These are phyloP conservation scores for Ustulina deusta DNA, from an alignment of 2,329 filamentous ascomycete genomes.

Conservation along the genomic window DNA sequence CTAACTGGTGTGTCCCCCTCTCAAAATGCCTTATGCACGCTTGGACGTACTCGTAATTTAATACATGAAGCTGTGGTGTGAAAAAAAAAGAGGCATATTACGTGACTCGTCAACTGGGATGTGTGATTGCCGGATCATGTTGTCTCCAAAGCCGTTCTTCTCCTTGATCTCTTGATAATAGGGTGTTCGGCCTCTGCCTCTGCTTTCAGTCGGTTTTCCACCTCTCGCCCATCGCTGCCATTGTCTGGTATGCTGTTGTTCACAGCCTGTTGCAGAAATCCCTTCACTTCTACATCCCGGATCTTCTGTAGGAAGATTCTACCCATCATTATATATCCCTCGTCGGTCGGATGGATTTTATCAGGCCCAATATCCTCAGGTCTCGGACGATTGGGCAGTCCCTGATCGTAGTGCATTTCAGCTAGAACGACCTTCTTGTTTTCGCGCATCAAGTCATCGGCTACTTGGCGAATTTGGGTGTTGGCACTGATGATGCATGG, in stretches of 20 bases:
- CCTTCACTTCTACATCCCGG: slow-evolving; percentile 43
- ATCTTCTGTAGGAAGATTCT: slow-evolving; percentile 47
- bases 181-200: slow-evolving; percentile 43
- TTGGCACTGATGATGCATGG: slow-evolving; percentile 46
- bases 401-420: slow-evolving; percentile 49
- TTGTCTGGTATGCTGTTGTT: slow-evolving; percentile 43
- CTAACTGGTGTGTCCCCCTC: background rate
- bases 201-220: slow-evolving; percentile 42
- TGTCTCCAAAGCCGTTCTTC: background rate
- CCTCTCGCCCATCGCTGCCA: slow-evolving; percentile 43
- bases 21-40: background rate
- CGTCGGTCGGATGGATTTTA: slow-evolving; percentile 46
- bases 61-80: background rate
- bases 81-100: background rate
- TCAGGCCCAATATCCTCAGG: slow-evolving; percentile 46
- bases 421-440: slow-evolving; percentile 43
- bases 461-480: slow-evolving; percentile 46
- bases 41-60: background rate
- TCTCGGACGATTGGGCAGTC: slow-evolving; percentile 40
- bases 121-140: background rate
- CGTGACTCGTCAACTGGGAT: background rate
- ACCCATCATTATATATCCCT: slow-evolving; percentile 50
- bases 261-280: slow-evolving; percentile 42
- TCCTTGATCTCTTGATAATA: slow-evolving; percentile 16
- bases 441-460: slow-evolving; percentile 43